Evolutionary conservation across 805 yeast species (phyloP), one percentile per base, ranked within the genome.

Genomic region (Starmerella kuoi): DNA sequence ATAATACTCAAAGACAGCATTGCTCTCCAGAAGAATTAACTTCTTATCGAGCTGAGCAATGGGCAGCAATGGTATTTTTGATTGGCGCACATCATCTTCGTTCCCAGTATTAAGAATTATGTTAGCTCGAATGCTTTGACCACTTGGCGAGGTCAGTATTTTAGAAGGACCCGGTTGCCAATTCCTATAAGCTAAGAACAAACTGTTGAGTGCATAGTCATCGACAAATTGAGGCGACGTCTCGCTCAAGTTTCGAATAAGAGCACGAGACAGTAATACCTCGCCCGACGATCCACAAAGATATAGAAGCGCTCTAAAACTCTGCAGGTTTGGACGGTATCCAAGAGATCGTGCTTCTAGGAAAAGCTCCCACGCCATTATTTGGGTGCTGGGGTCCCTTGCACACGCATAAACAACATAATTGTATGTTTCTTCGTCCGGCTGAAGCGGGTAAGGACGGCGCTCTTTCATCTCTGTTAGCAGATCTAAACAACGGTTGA

Each of bases 231-330:
- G 38, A 20, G 41, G 39, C 5, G 51, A 44, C 8, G 37, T 45
- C 12, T 44, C 43, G 33, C 59, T 57, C 41, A 64, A 45, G 35
- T 55, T 59, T 15, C 49, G 44, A 34, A 64, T 46, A 25, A 65
- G 44, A 3, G 88, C 84, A 51, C 97, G 68, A 1, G 83, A 67
- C 34, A 84, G 64, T 5, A 74, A 65, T 17, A 81, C 60, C 57
- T 87, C 95, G 0, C 94, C 91, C 54, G 86, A 86, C 45, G 68
- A 67, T 0, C 85, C 79, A n/a, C 91, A 74, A 36, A 88, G 61
- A 47, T 77, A 71, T 63, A 88, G 67, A 76, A 88, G 76, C 14
- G 75, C 69, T 47, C 77, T 80, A 50, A 77, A 67, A 0, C 80
- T 69, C 20, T 64, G 64, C 7, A 69, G 43, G 35, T 61, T 61